Evolutionary conservation across 441 rosid genomes (phyloP).

Genomic region (Gossypium laxum): DNA sequence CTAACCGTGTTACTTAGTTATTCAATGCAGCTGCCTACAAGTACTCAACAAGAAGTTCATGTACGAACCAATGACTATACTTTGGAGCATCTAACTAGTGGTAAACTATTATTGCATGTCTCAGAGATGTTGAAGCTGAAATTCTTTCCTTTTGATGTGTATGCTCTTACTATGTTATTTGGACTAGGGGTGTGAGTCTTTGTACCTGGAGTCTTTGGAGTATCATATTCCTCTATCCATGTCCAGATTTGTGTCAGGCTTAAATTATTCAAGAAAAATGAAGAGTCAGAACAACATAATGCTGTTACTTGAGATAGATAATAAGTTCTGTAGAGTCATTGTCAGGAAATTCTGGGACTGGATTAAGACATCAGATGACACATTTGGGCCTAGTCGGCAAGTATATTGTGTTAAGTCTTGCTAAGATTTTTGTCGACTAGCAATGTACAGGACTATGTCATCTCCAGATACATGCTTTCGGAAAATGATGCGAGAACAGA

Average conservation of each 20-base stretch:
- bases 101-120: not conserved
- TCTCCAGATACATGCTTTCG: not conserved
- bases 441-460: not conserved
- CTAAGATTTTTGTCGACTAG: not conserved
- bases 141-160: not conserved
- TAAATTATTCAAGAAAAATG: not conserved
- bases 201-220: too few relatives aligned
- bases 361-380: not conserved
- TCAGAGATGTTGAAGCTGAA: not conserved
- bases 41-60: constrained; percentile 12
- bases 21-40: constrained; percentile 23
- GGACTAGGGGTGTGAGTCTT: too few relatives aligned
- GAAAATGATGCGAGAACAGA: not conserved
- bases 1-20: constrained; percentile 19
- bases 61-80: constrained; percentile 13
- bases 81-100: not conserved
- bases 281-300: too few relatives aligned
- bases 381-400: not conserved
- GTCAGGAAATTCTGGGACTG: not conserved
- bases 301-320: not conserved
- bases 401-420: not conserved
- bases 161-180: not conserved
- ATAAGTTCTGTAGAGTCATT: not conserved
- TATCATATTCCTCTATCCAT: not conserved
- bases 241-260: not conserved